Evolutionary conservation across 768 basidiomycete species (phyloP).

Genomic region (Kwoniella dejecticola): DNA sequence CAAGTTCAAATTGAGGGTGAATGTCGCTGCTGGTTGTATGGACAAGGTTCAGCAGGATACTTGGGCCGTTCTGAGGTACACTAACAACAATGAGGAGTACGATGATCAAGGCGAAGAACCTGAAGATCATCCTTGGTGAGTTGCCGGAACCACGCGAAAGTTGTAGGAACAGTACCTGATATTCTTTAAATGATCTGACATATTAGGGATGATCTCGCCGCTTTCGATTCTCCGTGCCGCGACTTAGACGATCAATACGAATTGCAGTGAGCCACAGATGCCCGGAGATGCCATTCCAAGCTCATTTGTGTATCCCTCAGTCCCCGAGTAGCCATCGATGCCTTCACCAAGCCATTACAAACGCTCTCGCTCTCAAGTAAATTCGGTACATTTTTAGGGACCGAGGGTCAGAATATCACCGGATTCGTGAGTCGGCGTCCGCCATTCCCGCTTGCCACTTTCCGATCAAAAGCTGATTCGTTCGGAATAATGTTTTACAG

Average conservation of each 20-base stretch:
- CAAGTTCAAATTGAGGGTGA: slow-evolving; percentile 25
- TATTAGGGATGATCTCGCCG: slow-evolving; percentile 32
- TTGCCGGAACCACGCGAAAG: background rate
- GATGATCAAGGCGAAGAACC: slow-evolving; percentile 3
- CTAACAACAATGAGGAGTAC: slow-evolving; percentile 9
- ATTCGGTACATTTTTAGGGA: slow-evolving; percentile 24
- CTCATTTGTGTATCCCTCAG: no score
- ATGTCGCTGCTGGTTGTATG: slow-evolving; percentile 22
- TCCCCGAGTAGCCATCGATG: slow-evolving; percentile 22
- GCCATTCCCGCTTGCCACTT: no score
- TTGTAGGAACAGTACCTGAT: background rate
- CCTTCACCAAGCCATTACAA: slow-evolving; percentile 3
- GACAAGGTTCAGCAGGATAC: slow-evolving; percentile 8
- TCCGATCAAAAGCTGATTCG: no score
- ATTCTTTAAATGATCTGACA: background rate
- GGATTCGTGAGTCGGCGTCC: slow-evolving; percentile 29
- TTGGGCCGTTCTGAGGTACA: slow-evolving; percentile 31
- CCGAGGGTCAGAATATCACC: slow-evolving; percentile 15
- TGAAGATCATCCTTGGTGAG: slow-evolving; percentile 30
- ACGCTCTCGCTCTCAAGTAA: slow-evolving; percentile 19
- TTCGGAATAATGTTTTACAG: no score
- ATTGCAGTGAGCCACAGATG: slow-evolving; percentile 26
- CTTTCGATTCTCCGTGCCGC: slow-evolving; percentile 14
- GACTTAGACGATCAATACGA: slow-evolving; percentile 27
- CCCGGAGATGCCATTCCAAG: no score